phyloP scores from a whole-genome alignment of 495 filamentous ascomycete genomes.

The Tuber calosporum region DNA sequence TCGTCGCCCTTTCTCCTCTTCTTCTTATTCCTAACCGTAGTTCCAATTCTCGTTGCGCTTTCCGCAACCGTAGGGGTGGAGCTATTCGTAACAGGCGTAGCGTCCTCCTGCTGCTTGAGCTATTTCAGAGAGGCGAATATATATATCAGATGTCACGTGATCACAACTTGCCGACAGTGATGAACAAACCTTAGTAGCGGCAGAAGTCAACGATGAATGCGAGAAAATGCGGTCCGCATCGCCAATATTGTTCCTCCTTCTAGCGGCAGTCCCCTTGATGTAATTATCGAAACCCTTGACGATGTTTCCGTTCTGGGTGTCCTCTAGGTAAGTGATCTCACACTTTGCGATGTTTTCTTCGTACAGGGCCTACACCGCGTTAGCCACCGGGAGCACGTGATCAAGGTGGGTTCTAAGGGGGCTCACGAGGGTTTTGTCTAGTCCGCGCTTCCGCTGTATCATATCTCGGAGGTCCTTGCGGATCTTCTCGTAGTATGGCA shows the following conservation, averaged over 20 bases:
- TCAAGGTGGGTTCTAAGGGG: neutral
- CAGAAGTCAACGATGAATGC: constrained; percentile 54
- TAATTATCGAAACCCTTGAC: constrained; percentile 96
- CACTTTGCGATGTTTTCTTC: constrained; percentile 80
- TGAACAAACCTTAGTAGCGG: constrained; percentile 40
- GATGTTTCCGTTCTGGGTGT: constrained; percentile 85
- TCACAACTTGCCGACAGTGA: neutral
- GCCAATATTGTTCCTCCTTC: constrained; percentile 48
- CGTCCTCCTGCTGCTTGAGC: constrained; percentile 36
- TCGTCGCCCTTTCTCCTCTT: constrained; percentile 40
- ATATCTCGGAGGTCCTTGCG: constrained; percentile 61
- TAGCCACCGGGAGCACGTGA: neutral
- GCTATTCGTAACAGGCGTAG: constrained; percentile 34
- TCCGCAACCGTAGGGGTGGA: constrained; percentile 40
- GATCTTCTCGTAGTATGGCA: constrained; percentile 68
- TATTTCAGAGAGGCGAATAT: constrained; percentile 9
- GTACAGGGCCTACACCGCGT: constrained; percentile 48
- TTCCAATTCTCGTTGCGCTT: constrained; percentile 29
- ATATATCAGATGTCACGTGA: constrained; percentile 25
- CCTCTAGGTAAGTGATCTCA: constrained; percentile 84
- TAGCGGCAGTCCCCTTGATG: constrained; percentile 67
- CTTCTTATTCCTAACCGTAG: constrained; percentile 36
- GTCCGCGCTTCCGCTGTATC: constrained; percentile 57
- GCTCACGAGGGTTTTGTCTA: constrained; percentile 61
- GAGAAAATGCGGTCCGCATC: constrained; percentile 55